Conservation (phyloP, 2,329 filamentous ascomycete species). For the Hansfordia pulvinata region DNA sequence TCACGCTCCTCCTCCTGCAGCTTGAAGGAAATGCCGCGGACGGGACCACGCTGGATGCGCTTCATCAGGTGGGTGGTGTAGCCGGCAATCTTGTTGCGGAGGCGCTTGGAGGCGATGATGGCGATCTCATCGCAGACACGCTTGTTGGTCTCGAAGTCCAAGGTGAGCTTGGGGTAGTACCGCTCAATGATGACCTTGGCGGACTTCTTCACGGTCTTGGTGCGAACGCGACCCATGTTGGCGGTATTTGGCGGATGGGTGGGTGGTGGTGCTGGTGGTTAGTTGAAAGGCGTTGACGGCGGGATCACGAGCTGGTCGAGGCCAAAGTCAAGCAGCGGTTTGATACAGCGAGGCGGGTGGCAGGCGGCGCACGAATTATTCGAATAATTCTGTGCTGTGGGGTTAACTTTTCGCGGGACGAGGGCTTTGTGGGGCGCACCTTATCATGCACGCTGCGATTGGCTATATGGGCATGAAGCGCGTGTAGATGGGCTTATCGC, state of each 20-base stretch:
- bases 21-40: conserved; percentile 99
- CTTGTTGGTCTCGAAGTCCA: conserved; percentile 99
- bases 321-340: too few relatives aligned
- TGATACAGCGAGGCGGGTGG: too few relatives aligned
- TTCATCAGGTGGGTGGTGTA: conserved; percentile 99
- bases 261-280: conserved; percentile 19
- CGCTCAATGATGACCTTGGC: conserved; percentile 99
- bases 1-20: conserved; percentile 99
- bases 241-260: conserved; percentile 29
- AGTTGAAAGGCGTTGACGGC: too few relatives aligned
- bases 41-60: conserved; percentile 97
- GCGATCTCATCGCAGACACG: conserved; percentile 99
- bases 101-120: conserved; percentile 97
- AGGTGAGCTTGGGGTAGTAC: conserved; percentile 93
- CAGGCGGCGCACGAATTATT: too few relatives aligned
- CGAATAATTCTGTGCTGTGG: too few relatives aligned
- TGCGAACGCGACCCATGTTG: conserved; percentile 60
- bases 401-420: too few relatives aligned
- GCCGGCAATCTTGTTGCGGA: conserved; percentile 99
- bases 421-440: too few relatives aligned
- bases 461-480: too few relatives aligned
- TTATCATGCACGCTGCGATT: too few relatives aligned
- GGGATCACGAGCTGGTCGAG: too few relatives aligned
- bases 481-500: too few relatives aligned
- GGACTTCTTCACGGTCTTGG: conserved; percentile 60